Evolutionary conservation across 2,329 filamentous ascomycete genomes (phyloP), one percentile per base, ranked within the genome.

Genomic region (Fusarium siculi): DNA sequence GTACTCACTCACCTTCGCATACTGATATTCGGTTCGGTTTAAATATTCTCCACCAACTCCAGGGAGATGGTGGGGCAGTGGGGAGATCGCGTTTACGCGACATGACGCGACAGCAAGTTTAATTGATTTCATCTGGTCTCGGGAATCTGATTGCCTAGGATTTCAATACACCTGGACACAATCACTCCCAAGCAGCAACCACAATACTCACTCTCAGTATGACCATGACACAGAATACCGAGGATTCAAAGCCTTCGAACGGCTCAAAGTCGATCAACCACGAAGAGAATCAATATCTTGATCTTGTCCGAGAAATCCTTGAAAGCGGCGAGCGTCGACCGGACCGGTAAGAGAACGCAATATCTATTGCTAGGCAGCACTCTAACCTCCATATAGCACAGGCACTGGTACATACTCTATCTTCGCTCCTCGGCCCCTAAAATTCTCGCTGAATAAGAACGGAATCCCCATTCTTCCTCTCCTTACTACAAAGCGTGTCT

Each of bases 401-500:
- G 96, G 96, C 59, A 99, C 96, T 8, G 96, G 96, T 62, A 99
- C 96, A 16, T 90, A 91, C 79, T 95, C 95, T 15, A 87, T 98
- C 74, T 98, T 97, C 78, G 96, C 94, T 4, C 96, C 96, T 3
- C 88, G 89, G 2, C 94, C 95, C 39, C 89, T 98, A 54, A 95
- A 94, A 79, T 99, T 98, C 87, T 87, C 88, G 49, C 93, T 99
- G 72, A 93, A 92, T 72, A 87, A 89, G 62, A 79, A 85, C 66
- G 86, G 85, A 67, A 78, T 77, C 3, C 91, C 92, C 4, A 87
- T 98, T 76, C 89, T 99, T 25, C 96, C 96, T 30, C 93, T 99
- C 75, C 91, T 99, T 23, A 99, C 96, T 9, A 99, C 96, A 6
- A 99, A 99, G 82, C 94, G 96, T 75, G 96, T 99, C 77, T 98